Evolutionary conservation across 345 rosid species (phyloP).

Genomic region (Erodium maritimum): DNA sequence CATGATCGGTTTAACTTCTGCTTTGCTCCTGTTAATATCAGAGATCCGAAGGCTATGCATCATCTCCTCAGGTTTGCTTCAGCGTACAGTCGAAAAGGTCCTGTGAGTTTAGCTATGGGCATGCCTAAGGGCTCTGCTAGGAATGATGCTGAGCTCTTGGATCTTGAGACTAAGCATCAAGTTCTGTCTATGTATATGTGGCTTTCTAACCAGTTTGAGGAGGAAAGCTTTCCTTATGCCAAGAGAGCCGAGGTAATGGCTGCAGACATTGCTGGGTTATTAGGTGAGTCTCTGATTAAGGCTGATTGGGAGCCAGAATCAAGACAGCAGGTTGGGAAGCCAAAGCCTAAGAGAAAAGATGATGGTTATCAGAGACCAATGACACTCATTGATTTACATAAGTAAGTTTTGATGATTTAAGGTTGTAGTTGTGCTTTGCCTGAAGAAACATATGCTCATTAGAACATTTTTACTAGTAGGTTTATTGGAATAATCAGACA

Average conservation of each 20-base stretch:
- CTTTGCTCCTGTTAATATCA: constrained; percentile 82
- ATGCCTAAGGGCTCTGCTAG: constrained; percentile 76
- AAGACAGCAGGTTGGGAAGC: constrained; percentile 35
- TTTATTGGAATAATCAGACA: too few relatives aligned
- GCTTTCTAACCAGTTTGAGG: constrained; percentile 72
- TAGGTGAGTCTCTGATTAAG: constrained; percentile 64
- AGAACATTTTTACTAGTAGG: too few relatives aligned
- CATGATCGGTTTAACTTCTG: constrained; percentile 91
- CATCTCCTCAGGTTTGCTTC: constrained; percentile 72
- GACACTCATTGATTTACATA: constrained; percentile 39
- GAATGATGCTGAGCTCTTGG: constrained; percentile 68
- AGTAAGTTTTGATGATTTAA: constrained; percentile 16
- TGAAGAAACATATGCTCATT: too few relatives aligned
- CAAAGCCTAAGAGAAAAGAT: constrained; percentile 26
- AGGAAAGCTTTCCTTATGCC: constrained; percentile 58
- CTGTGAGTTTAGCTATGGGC: constrained; percentile 81
- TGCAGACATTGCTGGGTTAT: constrained; percentile 52
- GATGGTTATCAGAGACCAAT: constrained; percentile 49
- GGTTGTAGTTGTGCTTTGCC: too few relatives aligned
- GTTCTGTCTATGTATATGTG: constrained; percentile 84
- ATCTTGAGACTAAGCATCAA: constrained; percentile 81
- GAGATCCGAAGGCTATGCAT: constrained; percentile 89
- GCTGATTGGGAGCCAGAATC: constrained; percentile 74
- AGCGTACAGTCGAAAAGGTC: constrained; percentile 47
- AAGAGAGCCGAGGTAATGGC: constrained; percentile 86